Evolutionary conservation across 164 flowering plant genomes (phyloP).

Genomic region (Chimonanthus salicifolius): DNA sequence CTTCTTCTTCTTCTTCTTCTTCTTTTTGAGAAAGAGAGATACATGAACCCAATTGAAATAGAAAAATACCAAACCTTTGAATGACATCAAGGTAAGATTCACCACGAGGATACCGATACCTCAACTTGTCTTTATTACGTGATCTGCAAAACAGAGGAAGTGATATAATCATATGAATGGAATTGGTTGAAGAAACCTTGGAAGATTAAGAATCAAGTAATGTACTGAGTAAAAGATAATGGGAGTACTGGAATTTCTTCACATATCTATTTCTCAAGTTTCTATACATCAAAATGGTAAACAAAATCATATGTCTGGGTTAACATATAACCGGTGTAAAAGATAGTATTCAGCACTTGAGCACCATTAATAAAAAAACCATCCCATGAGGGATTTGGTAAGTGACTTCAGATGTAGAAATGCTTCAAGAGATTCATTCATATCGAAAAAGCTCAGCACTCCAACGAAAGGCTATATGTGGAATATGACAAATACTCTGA

Average conservation of each 20-base stretch:
- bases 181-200: not conserved
- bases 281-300: not conserved
- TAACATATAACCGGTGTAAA: not conserved
- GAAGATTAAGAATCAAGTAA: not conserved
- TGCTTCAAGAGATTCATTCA: not conserved
- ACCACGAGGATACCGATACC: constrained; percentile 98
- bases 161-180: not conserved
- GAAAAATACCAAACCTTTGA: constrained; percentile 60
- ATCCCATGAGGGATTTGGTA: not conserved
- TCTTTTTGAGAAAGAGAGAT: not conserved
- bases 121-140: constrained; percentile 89
- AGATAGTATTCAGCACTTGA: not conserved
- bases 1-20: no score
- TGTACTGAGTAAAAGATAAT: not conserved
- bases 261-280: not conserved
- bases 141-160: constrained; percentile 42
- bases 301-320: not conserved
- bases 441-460: not conserved
- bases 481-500: not conserved
- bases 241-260: not conserved
- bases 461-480: not conserved
- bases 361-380: not conserved
- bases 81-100: constrained; percentile 98
- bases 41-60: not conserved
- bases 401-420: not conserved